These are phyloP conservation scores for Pholiota microspora DNA, from an alignment of 768 basidiomycete species.

Conservation along the genomic window DNA sequence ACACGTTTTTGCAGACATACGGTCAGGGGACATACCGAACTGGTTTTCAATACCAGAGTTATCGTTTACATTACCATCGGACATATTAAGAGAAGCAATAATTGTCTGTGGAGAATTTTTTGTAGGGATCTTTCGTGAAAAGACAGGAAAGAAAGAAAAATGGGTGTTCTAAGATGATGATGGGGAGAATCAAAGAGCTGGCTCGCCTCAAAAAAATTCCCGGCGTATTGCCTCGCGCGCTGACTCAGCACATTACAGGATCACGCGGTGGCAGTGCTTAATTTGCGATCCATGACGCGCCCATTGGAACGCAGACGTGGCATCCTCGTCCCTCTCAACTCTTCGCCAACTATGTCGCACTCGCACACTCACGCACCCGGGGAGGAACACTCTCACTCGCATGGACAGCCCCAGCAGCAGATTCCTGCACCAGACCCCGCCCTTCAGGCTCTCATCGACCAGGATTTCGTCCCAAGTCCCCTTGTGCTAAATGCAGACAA, in stretches of 20 bases:
- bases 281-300: constrained; percentile 1
- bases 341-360: constrained; percentile 70
- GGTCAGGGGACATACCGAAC: constrained; percentile 52
- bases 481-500: constrained; percentile 55
- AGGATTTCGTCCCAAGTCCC: constrained; percentile 59
- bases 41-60: constrained; percentile 68
- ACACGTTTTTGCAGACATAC: constrained; percentile 6
- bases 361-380: constrained; percentile 62
- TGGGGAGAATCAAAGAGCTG: constrained; percentile 32
- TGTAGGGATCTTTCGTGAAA: constrained; percentile 26
- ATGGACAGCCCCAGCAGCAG: constrained; percentile 40
- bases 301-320: constrained; percentile 17
- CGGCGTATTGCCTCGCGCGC: constrained; percentile 9
- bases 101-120: constrained; percentile 14
- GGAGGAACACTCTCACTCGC: constrained; percentile 48
- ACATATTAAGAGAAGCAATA: constrained; percentile 59
- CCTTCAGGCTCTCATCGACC: constrained; percentile 76
- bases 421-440: constrained; percentile 62
- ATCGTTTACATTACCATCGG: constrained; percentile 89
- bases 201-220: constrained; percentile 23
- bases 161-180: constrained; percentile 24
- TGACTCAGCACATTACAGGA: constrained; percentile 20
- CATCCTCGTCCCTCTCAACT: constrained; percentile 11
- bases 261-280: constrained; percentile 20
- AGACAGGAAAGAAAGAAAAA: constrained; percentile 23